phyloP scores from a whole-genome alignment of 129 eudicot species.

The Centaurea solstitialis region DNA sequence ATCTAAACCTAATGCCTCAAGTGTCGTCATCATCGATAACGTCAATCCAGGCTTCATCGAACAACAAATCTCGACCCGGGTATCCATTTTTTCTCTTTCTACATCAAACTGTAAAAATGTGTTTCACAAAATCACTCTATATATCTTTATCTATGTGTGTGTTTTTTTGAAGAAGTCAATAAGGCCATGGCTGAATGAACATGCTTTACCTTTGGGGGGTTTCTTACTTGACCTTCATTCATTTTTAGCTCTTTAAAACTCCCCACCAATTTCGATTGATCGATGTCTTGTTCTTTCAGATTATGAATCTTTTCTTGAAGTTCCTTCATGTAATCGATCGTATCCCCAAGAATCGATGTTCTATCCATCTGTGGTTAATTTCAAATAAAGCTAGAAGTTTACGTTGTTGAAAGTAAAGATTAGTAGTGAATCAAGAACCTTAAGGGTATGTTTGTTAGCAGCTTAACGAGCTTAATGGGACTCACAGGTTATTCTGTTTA shows the following conservation, averaged over 20 bases:
- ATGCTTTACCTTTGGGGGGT: conserved; percentile 43
- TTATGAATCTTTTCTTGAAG: conserved; percentile 54
- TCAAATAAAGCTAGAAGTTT: background rate
- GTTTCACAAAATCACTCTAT: background rate
- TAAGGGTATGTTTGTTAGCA: too few relatives aligned
- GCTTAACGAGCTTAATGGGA: too few relatives aligned
- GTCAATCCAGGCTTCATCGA: conserved; percentile 67
- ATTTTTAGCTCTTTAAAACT: conserved; percentile 51
- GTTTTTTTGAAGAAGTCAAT: background rate
- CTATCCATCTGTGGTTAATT: conserved; percentile 70
- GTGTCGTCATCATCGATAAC: conserved; percentile 69
- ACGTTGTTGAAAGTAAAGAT: background rate
- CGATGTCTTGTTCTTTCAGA: conserved; percentile 44
- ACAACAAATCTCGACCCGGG: conserved; percentile 70
- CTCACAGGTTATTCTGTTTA: background rate
- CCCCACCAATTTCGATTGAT: conserved; percentile 35
- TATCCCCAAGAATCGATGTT: conserved; percentile 89
- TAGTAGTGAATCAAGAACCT: too few relatives aligned
- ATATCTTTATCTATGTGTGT: background rate
- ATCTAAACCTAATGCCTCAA: conserved; percentile 79
- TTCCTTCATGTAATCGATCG: conserved; percentile 87
- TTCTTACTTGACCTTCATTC: conserved; percentile 50
- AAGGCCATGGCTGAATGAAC: background rate
- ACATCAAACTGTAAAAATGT: conserved; percentile 58
- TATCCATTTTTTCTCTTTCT: conserved; percentile 49